Conservation (phyloP, 371 early-diverging fungal genomes). For the Mortierella sp. region DNA sequence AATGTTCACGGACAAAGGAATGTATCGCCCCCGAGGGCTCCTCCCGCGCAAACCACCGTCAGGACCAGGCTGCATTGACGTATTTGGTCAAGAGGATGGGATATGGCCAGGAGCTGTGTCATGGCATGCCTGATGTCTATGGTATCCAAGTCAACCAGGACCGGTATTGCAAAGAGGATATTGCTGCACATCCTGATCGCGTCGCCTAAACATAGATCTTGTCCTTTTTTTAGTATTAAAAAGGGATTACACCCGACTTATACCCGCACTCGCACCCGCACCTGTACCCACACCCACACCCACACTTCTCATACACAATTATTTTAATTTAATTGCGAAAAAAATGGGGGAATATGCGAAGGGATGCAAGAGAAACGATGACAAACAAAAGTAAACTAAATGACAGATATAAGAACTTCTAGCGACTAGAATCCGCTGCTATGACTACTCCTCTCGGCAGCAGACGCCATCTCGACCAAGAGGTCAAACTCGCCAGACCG, state of each 20-base stretch:
- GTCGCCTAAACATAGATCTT: slow-evolving; percentile 5
- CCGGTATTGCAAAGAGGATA: slow-evolving; percentile 33
- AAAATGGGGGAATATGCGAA: too few species aligned
- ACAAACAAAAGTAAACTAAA: too few species aligned
- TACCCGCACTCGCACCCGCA: too few species aligned
- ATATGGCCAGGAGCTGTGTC: slow-evolving; percentile 16
- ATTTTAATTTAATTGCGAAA: too few species aligned
- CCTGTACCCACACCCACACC: too few species aligned
- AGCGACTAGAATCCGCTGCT: slow-evolving; percentile 7
- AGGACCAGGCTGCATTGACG: slow-evolving; percentile 67
- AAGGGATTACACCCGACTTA: too few species aligned
- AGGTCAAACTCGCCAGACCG: slow-evolving; percentile 75
- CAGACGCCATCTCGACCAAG: slow-evolving; percentile 55
- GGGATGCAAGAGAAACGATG: too few species aligned
- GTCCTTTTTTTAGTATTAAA: slow-evolving; percentile 3
- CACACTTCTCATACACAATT: too few species aligned
- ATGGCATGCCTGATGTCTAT: slow-evolving; percentile 23
- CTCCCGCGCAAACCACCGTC: slow-evolving; percentile 64
- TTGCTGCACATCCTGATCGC: slow-evolving; percentile 23
- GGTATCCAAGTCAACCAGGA: slow-evolving; percentile 40
- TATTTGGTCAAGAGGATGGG: slow-evolving; percentile 57
- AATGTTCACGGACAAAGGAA: slow-evolving; percentile 57
- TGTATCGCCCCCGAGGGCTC: slow-evolving; percentile 68
- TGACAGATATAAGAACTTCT: background rate
- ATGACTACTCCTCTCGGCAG: slow-evolving; percentile 28